Conservation (phyloP, 495 filamentous ascomycete species). For the Hyaloscypha bicolor region DNA sequence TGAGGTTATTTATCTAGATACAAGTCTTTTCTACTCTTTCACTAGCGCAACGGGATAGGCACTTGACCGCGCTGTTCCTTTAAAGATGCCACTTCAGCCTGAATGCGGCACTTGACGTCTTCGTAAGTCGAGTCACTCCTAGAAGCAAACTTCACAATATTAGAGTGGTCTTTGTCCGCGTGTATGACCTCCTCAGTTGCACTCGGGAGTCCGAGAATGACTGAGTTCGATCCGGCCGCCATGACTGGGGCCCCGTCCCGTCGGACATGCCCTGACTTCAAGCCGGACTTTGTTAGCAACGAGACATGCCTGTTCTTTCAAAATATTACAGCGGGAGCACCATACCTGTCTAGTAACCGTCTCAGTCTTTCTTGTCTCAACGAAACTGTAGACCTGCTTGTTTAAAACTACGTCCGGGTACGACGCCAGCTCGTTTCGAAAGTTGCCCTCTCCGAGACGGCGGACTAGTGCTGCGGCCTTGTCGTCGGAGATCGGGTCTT, state of each 20-base stretch:
- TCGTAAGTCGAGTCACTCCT: slow-evolving; percentile 12
- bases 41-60: too few species aligned
- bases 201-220: slow-evolving; percentile 30
- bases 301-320: too few species aligned
- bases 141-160: slow-evolving; percentile 34
- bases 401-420: slow-evolving; percentile 37
- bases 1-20: too few species aligned
- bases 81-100: too few species aligned
- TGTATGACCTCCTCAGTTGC: slow-evolving; percentile 27
- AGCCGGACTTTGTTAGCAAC: neutral
- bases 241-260: slow-evolving; percentile 12
- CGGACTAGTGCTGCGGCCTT: too few species aligned
- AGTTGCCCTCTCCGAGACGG: slow-evolving; percentile 26
- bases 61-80: too few species aligned
- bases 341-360: slow-evolving; percentile 7
- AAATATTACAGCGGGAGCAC: too few species aligned
- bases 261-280: neutral
- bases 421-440: slow-evolving; percentile 27
- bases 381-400: slow-evolving; percentile 38
- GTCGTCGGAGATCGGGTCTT: too few species aligned
- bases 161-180: slow-evolving; percentile 29
- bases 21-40: too few species aligned
- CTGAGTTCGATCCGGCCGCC: slow-evolving; percentile 22
- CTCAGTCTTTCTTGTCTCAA: slow-evolving; percentile 34
- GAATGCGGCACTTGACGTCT: too few species aligned